Percentiles rank a stretch among this genome's conserved stretches.
phyloP scores from a whole-genome alignment of 805 yeast genomes.

The Yamadazyma takamatsuzukensis region DNA sequence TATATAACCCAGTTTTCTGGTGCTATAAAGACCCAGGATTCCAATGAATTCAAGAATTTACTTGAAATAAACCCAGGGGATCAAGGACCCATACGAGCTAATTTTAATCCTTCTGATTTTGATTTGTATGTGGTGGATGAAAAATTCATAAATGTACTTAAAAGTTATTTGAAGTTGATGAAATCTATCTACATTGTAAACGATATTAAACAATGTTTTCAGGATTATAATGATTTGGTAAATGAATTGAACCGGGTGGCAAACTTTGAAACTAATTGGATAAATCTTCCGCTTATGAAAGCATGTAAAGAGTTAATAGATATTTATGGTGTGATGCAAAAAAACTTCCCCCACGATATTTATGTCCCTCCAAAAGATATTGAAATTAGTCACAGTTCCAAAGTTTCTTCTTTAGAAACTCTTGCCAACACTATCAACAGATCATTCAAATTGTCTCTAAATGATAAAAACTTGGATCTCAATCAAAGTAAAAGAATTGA shows the following conservation, averaged over 20 bases:
- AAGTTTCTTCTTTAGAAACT: conserved; percentile 38
- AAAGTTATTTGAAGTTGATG: conserved; percentile 32
- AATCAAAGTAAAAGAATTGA: conserved; percentile 53
- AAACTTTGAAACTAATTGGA: conserved; percentile 52
- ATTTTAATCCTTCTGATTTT: conserved; percentile 37
- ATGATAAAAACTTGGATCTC: conserved; percentile 63
- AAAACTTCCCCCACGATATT: conserved; percentile 24
- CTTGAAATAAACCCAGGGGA: conserved; percentile 27
- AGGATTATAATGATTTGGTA: conserved; percentile 39
- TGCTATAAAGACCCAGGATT: conserved; percentile 5
- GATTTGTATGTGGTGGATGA: conserved; percentile 37
- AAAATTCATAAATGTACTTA: conserved; percentile 30
- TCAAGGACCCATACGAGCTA: conserved; percentile 28
- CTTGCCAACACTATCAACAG: conserved; percentile 66
- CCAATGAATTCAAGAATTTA: conserved; percentile 3
- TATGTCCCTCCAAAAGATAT: conserved; percentile 14
- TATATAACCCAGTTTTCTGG: conserved; percentile 1
- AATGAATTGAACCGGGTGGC: conserved; percentile 49
- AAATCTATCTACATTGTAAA: conserved; percentile 29
- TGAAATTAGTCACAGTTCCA: conserved; percentile 7
- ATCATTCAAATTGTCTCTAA: conserved; percentile 72
- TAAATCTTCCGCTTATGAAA: conserved; percentile 40
- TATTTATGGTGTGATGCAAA: conserved; percentile 34
- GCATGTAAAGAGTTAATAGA: conserved; percentile 39
- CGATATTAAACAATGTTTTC: conserved; percentile 30